Base-by-base conservation (phyloP, 768 basidiomycete genomes). In the Tylopilus intermedius region DNA sequence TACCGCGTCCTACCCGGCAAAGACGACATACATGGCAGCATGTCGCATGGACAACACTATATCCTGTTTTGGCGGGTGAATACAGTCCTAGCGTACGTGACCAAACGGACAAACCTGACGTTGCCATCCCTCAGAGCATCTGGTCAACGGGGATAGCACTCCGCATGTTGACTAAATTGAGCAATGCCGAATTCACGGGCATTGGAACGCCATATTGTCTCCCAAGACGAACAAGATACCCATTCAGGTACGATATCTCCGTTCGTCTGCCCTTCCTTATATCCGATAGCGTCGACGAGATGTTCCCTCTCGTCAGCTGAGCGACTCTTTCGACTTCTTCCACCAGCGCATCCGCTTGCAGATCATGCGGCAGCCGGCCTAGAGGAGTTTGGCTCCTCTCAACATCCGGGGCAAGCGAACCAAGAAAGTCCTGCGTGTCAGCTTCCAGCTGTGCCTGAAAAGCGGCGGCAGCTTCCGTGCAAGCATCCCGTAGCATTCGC, bases 161-260 rank as follows among this genome's bases (percentile, higher is more conserved):
- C 47, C 84, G 80, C 75, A 86, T 72, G 60, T 79, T 78, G 55
- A 89, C 71, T 57, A 90, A 71, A 47, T 82, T 72, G 35, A 76
- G 63, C 44, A 90, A 71, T n/a, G 74, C 71, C 2, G 74, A 65
- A 51, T 75, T 88, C 24, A 77, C 74, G 5, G 82, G 81, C 63
- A 84, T 86, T 15, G 70, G 67, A 29, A 93, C 72, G 6, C 73
- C 70, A 58, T 85, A 78, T 37, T 74, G 67, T 44, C 69, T 59
- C 24, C 87, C 94, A 8, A 92, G 70, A 8, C 72, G 69, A 27
- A 83, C 63, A 45, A 98, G 67, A 66, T 93, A 90, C 5, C 94
- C 94, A 54, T 90, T 93, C 61, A 96, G 74, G 61, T 73, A 89
- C 15, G 86, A 80, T 22, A 97, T 78, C 71, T 97, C 94, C 0